phyloP scores from a whole-genome alignment of 2,329 filamentous ascomycete species.

The Trichophyton schoenleinii region DNA sequence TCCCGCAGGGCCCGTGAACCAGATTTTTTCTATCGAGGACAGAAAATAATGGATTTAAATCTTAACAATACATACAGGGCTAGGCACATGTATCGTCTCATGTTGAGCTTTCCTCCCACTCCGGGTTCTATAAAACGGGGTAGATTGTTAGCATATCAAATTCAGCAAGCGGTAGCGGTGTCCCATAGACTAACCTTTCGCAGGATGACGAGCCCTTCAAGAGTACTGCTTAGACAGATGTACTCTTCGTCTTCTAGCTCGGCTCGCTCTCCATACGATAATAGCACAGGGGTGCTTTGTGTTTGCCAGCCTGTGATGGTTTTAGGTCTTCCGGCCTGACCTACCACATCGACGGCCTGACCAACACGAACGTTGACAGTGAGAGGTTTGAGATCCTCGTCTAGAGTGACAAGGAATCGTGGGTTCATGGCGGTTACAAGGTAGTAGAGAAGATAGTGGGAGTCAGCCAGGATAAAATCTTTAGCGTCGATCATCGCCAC shows the following conservation, averaged over 20 bases:
- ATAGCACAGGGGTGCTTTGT: conserved; percentile 91
- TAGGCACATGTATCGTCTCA: conserved; percentile 3
- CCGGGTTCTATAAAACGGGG: conserved; percentile 29
- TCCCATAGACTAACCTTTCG: conserved; percentile 60
- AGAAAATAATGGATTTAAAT: not conserved
- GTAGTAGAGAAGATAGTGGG: conserved; percentile 94
- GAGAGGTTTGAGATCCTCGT: conserved; percentile 85
- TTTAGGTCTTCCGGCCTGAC: conserved; percentile 92
- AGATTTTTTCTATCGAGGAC: not conserved
- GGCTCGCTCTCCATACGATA: conserved; percentile 89
- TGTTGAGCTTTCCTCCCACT: conserved; percentile 28
- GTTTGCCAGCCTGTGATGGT: conserved; percentile 99
- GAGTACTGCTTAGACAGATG: conserved; percentile 73
- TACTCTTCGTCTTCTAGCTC: conserved; percentile 98
- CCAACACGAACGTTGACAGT: conserved; percentile 94
- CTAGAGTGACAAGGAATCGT: conserved; percentile 87
- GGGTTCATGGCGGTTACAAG: conserved; percentile 94
- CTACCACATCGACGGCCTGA: conserved; percentile 95
- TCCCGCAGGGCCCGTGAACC: not conserved
- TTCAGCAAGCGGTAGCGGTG: not conserved
- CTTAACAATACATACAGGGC: conserved; percentile 2
- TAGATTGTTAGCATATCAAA: not conserved
- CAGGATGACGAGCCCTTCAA: conserved; percentile 91
- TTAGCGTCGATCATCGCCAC: conserved; percentile 93
- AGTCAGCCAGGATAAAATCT: conserved; percentile 58